A percentile compares a stretch with the other conserved stretches of the same genome.
Conservation (phyloP, 2,329 filamentous ascomycete species). For the Zasmidium cellare region DNA sequence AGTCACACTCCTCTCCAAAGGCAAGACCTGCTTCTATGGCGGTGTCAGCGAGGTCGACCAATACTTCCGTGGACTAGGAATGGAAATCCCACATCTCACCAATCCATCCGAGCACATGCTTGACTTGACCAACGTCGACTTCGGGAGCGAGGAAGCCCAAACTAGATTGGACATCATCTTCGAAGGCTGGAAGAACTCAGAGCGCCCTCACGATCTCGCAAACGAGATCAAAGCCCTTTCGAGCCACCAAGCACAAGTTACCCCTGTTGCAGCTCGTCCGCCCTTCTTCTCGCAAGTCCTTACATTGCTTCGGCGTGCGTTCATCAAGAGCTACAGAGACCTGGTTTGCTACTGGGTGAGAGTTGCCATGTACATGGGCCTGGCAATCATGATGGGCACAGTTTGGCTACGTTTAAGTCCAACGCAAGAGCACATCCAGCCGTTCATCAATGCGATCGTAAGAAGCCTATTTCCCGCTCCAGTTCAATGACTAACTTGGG, state of each 20-base stretch:
- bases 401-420: constrained; percentile 74
- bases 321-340: constrained; percentile 79
- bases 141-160: constrained; percentile 45
- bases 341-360: constrained; percentile 78
- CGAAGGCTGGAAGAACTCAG: constrained; percentile 52
- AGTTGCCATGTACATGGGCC: constrained; percentile 72
- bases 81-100: constrained; percentile 62
- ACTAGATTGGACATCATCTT: constrained; percentile 53
- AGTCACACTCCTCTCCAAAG: constrained; percentile 67
- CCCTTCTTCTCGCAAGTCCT: constrained; percentile 30
- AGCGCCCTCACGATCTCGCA: constrained; percentile 12
- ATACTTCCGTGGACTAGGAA: constrained; percentile 63
- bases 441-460: constrained; percentile 73
- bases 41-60: constrained; percentile 51
- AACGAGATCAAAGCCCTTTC: constrained; percentile 15
- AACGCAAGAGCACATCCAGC: constrained; percentile 69
- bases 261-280: constrained; percentile 4
- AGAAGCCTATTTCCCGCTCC: too few relatives aligned
- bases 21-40: constrained; percentile 71
- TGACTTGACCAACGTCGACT: constrained; percentile 74
- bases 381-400: constrained; percentile 83
- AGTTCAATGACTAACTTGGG: constrained; percentile 12
- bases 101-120: constrained; percentile 78
- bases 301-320: constrained; percentile 72
- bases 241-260: constrained; percentile 8